Evolutionary conservation across 352 stramenopile species (phyloP).

Genomic region (Pythium periplocum): DNA sequence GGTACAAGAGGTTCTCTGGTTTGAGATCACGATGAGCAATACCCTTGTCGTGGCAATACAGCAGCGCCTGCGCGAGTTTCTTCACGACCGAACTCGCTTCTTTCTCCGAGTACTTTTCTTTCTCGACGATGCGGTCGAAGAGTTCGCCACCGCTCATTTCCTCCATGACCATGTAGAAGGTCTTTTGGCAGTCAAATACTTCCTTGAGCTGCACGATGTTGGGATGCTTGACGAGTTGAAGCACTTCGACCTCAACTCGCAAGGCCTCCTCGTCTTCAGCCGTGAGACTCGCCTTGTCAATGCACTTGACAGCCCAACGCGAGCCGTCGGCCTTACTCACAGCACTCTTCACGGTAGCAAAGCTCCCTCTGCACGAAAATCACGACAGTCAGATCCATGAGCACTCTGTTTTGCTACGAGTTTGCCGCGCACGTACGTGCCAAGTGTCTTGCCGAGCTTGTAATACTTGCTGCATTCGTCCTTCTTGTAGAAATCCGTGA

Average conservation of each 20-base stretch:
- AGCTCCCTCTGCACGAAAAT: constrained; percentile 50
- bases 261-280: constrained; percentile 80
- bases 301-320: constrained; percentile 81
- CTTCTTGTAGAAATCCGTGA: constrained; percentile 87
- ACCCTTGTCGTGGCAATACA: constrained; percentile 85
- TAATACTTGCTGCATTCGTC: constrained; percentile 87
- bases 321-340: constrained; percentile 74
- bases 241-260: constrained; percentile 76
- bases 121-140: constrained; percentile 91
- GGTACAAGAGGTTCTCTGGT: constrained; percentile 88
- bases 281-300: constrained; percentile 75
- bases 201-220: constrained; percentile 89
- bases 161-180: constrained; percentile 92
- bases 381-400: background rate
- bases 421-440: constrained; percentile 53
- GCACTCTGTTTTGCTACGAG: background rate
- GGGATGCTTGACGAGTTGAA: constrained; percentile 74
- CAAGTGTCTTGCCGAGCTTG: constrained; percentile 85
- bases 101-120: constrained; percentile 89
- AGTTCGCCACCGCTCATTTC: constrained; percentile 89
- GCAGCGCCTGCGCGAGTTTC: constrained; percentile 75
- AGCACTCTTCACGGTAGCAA: constrained; percentile 82
- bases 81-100: constrained; percentile 82
- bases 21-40: constrained; percentile 91
- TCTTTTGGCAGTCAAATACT: constrained; percentile 85